Conservation (phyloP, 208 protist genomes). For the Acanthamoeba rhysodes region DNA sequence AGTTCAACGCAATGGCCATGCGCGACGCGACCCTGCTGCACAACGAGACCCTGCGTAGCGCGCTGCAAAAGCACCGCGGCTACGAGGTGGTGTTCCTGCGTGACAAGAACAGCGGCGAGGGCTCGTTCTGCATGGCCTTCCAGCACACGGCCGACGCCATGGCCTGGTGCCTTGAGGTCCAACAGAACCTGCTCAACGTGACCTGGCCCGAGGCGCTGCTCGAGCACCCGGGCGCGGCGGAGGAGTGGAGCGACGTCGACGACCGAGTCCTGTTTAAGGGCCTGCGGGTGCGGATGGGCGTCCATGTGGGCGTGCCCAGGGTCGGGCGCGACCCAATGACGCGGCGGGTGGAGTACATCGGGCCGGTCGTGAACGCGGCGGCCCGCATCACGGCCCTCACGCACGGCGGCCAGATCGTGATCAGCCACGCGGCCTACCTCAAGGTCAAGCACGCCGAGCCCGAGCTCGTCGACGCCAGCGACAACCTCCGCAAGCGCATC, state of each 20-base stretch:
- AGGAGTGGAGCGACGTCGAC: background rate
- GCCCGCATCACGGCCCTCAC: no score
- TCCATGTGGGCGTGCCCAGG: background rate
- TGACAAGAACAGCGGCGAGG: background rate
- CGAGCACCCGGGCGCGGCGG: background rate
- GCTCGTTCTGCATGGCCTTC: conserved; percentile 48
- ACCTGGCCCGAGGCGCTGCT: background rate
- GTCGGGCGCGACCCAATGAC: no score
- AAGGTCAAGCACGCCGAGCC: no score
- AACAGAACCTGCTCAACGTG: background rate
- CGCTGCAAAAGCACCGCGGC: background rate
- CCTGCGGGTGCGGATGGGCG: conserved; percentile 1
- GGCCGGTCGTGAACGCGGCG: no score
- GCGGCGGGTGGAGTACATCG: no score
- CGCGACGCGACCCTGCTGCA: background rate
- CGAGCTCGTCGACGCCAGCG: background rate
- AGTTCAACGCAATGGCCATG: background rate
- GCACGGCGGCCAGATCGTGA: no score
- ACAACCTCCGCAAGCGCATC: background rate
- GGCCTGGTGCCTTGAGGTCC: background rate
- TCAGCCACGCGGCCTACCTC: no score
- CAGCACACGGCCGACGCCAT: background rate
- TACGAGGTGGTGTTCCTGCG: background rate
- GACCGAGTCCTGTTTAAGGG: background rate
- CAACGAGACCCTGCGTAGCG: background rate